phyloP scores from a whole-genome alignment of 306 rosid genomes.

The Oemleria cerasiformis region DNA sequence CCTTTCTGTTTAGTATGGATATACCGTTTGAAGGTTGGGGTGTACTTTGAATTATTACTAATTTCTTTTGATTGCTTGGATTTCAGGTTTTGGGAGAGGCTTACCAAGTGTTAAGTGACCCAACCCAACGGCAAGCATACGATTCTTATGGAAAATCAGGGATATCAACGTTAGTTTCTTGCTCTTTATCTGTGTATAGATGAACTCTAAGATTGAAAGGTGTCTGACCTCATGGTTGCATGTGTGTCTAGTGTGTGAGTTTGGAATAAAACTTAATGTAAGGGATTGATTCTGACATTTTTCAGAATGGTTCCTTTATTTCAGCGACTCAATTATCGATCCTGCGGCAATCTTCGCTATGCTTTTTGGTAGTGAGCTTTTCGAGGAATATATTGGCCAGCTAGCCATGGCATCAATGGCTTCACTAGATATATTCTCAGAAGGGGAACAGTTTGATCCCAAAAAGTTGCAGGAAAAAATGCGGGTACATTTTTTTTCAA shows the following conservation, averaged over 20 bases:
- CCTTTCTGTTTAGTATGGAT: not conserved
- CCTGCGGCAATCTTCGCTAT: constrained; percentile 99
- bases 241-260: not conserved
- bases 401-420: constrained; percentile 99
- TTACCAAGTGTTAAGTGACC: constrained; percentile 93
- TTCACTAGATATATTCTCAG: constrained; percentile 76
- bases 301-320: constrained; percentile 12
- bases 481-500: constrained; percentile 53
- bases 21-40: constrained; percentile 2
- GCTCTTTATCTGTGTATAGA: constrained; percentile 11
- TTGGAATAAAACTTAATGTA: not conserved
- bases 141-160: constrained; percentile 89
- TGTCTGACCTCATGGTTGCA: constrained; percentile 6
- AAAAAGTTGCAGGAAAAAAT: constrained; percentile 90
- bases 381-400: constrained; percentile 96
- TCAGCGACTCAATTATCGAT: constrained; percentile 91
- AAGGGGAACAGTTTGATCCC: constrained; percentile 84
- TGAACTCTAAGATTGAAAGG: constrained; percentile 18
- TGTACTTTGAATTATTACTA: not conserved
- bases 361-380: constrained; percentile 99
- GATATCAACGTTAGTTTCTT: constrained; percentile 78
- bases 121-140: constrained; percentile 83
- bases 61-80: constrained; percentile 6
- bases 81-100: constrained; percentile 95
- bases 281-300: constrained; percentile 20